A percentile compares a stretch with the other conserved stretches of the same genome.
Evolutionary conservation across 2,329 filamentous ascomycete species (phyloP).

Genomic region (Alternaria atra): DNA sequence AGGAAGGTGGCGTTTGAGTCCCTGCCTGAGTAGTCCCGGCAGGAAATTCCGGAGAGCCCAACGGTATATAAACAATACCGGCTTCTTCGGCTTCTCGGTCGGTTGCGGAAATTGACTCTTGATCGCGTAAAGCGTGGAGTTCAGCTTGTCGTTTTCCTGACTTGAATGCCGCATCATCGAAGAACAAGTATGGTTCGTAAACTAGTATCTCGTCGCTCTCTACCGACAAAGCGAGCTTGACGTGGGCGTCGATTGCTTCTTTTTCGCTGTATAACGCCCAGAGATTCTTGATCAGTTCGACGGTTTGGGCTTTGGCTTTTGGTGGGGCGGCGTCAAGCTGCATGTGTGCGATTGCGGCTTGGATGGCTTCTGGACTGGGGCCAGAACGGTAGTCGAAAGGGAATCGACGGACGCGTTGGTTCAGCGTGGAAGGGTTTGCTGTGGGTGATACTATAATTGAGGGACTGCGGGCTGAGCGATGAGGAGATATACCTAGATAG

Average conservation of each 20-base stretch:
- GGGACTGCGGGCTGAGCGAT: slow-evolving; percentile 69
- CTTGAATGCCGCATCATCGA: slow-evolving; percentile 75
- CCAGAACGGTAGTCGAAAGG: slow-evolving; percentile 68
- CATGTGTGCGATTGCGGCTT: slow-evolving; percentile 61
- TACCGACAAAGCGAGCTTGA: slow-evolving; percentile 55
- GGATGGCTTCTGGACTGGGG: slow-evolving; percentile 50
- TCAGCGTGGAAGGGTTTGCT: slow-evolving; percentile 53
- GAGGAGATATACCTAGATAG: slow-evolving; percentile 71
- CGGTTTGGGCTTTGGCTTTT: slow-evolving; percentile 57
- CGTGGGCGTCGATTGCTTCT: slow-evolving; percentile 70
- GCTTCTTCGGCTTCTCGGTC: slow-evolving; percentile 71
- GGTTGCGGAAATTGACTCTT: slow-evolving; percentile 60
- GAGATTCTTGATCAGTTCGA: slow-evolving; percentile 63
- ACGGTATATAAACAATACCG: slow-evolving; percentile 82
- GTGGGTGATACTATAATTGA: slow-evolving; percentile 70
- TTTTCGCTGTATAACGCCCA: slow-evolving; percentile 69
- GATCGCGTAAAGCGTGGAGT: slow-evolving; percentile 66
- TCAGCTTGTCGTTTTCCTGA: slow-evolving; percentile 69
- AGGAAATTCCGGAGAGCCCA: slow-evolving; percentile 37
- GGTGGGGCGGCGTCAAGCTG: slow-evolving; percentile 60
- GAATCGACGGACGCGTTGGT: slow-evolving; percentile 61
- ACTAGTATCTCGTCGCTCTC: slow-evolving; percentile 58
- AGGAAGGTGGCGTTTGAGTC: slow-evolving; percentile 14
- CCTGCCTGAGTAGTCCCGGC: slow-evolving; percentile 1
- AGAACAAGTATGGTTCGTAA: slow-evolving; percentile 66